Evolutionary conservation across 306 rosid species (phyloP), one percentile per base, ranked within the genome.

Genomic region (Cicer pinnatifidum): DNA sequence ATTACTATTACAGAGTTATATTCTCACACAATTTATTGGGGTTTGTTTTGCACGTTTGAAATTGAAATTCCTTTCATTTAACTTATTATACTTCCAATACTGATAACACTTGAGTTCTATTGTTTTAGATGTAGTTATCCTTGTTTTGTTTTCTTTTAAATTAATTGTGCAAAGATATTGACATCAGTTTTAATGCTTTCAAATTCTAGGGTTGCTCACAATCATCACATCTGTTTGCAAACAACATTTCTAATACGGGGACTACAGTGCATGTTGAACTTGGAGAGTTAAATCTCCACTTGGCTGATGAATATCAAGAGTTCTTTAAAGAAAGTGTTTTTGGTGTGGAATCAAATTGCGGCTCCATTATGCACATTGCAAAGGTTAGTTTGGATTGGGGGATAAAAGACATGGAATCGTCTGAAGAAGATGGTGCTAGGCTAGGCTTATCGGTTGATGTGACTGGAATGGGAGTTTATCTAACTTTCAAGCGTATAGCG

Each of bases 331-430:
- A 88, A 77, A 95, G 85, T 79, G 85, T 84, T 85, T 91, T 94
- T 67, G 87, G 90, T 1, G 87, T 91, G 86, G 97, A 95, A 81
- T 88, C 97, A 77, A 95, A 87, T 87, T 92, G 90, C 66, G 97
- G 96, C 71, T 88, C 97, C 60, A 65, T 91, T 75, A 71, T 91
- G 85, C 90, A 91, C 81, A 82, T 95, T 78, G 93, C 92, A 11
- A 95, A 90, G 92, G 88, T 90, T 85, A 87, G 85, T 85, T 78
- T 91, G 88, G 99, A 95, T 71, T 95, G 96, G 99, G 97, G 99
- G 51, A 86, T 86, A 74, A 91, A 85, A 88, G 97, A 95, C 77
- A 61, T 84, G 80, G 96, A 95, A 66, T 86, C 84, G 60, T 85
- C 90, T 59, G 97, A 90, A 79, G 96, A 86, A 74, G 90, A 83